Percentiles rank a stretch among this genome's conserved stretches.
Evolutionary conservation across 495 filamentous ascomycete genomes (phyloP).

Genomic region (Friedmanniomyces endolithicus): DNA sequence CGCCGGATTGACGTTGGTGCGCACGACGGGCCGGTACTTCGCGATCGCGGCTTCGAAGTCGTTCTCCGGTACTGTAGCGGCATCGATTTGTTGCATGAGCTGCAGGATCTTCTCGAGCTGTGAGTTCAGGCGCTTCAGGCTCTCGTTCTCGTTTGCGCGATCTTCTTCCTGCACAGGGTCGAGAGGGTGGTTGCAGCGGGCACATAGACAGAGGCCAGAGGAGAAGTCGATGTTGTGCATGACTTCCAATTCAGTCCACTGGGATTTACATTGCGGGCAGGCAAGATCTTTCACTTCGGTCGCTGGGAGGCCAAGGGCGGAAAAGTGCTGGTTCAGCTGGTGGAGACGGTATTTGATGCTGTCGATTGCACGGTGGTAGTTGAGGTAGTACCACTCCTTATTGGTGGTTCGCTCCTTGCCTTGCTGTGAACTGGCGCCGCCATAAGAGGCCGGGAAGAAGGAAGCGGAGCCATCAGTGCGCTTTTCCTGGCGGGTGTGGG

Average conservation of each 20-base stretch:
- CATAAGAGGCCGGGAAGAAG: neutral
- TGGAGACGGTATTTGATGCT: conserved; percentile 92
- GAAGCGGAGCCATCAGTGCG: conserved; percentile 12
- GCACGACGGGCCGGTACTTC: conserved; percentile 35
- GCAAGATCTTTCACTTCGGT: conserved; percentile 83
- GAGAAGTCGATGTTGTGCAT: conserved; percentile 51
- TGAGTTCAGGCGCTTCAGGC: conserved; percentile 71
- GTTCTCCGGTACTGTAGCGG: conserved; percentile 67
- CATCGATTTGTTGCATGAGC: conserved; percentile 75
- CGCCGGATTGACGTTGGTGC: conserved; percentile 11
- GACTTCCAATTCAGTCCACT: conserved; percentile 80
- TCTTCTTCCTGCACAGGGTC: conserved; percentile 48
- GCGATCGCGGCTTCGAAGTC: conserved; percentile 68
- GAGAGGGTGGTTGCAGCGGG: conserved; percentile 62
- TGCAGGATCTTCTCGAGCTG: conserved; percentile 77
- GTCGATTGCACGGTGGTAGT: conserved; percentile 86
- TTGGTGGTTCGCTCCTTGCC: conserved; percentile 15
- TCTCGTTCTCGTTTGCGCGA: conserved; percentile 52
- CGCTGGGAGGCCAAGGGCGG: conserved; percentile 62
- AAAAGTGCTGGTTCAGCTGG: conserved; percentile 69
- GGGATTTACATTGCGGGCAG: conserved; percentile 63
- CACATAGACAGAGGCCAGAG: conserved; percentile 63
- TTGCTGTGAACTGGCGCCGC: neutral
- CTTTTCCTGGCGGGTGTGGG: conserved; percentile 39
- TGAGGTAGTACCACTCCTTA: conserved; percentile 85